Base-by-base conservation (phyloP, 2,329 filamentous ascomycete genomes). In the Aureobasidium sp. region DNA sequence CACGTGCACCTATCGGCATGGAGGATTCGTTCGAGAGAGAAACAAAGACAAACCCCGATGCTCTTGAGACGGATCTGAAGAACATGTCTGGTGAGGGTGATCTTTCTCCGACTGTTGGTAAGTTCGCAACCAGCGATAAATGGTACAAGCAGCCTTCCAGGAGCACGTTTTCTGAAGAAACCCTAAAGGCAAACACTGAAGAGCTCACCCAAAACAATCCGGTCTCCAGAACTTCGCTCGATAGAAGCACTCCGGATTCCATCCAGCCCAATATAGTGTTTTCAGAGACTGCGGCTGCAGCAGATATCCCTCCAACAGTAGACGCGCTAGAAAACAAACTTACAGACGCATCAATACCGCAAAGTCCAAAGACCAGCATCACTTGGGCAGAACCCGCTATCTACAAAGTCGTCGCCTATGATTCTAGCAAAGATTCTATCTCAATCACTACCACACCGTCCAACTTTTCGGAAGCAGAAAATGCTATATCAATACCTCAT, bases 321-420 rank as follows among this genome's bases (percentile, higher is more conserved):
- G 19, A 17, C 17, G 7, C 8, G 10, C 42, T 16, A 16, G 32
- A 16, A 6, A 39, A 7, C 6, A 29, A 3, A 6, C 16, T 16
- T 22, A 12, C 8, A 37, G 14, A 30, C 25, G 22, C 30, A 25
- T 14, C 37, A 16, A 24, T 32, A 47, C 4, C 27, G 3, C 39
- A 27, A 29, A 10, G 29, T 14, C 19, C 40, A 4, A n/a, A 11
- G 11, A 10, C 42, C 2, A 17, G 34, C 24, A 24, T 59, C n/a
- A 50, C 57, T 21, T 68, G 66, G 66, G 59, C 63, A 40, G 56
- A 66, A 29, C 66, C 66, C 24, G 60, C 66, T 11, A 38, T 77
- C 3, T 87, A 86, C 71, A 86, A 80, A 63, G 76, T 87, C 29
- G 72, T 88, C 5, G 83, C 80, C 1, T 86, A 83, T 60, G 81